A percentile compares a stretch with the other conserved stretches of the same genome.
Evolutionary conservation across 1,139 yeast genomes (phyloP).

Genomic region (Geotrichum reessii): DNA sequence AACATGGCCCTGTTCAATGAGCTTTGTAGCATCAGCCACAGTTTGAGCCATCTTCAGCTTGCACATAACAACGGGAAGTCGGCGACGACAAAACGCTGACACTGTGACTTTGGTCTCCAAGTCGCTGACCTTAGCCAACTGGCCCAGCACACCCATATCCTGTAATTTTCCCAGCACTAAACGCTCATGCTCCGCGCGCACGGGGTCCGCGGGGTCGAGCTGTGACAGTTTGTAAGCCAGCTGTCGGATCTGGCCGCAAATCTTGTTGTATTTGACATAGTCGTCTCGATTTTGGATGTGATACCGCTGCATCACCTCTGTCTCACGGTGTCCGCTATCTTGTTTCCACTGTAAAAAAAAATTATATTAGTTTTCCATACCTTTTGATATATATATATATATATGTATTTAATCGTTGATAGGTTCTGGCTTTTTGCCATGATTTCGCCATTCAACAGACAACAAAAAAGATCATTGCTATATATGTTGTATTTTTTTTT

Average conservation of each 20-base stretch:
- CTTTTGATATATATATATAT: neutral
- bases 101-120: slow-evolving; percentile 88
- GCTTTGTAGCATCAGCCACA: slow-evolving; percentile 80
- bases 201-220: slow-evolving; percentile 79
- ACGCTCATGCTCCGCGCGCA: slow-evolving; percentile 81
- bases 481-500: too few species aligned
- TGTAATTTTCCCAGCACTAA: slow-evolving; percentile 78
- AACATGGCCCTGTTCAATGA: slow-evolving; percentile 94
- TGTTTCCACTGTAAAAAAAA: slow-evolving; percentile 62
- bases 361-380: neutral
- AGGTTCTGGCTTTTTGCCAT: neutral
- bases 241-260: slow-evolving; percentile 86
- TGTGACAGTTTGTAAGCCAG: slow-evolving; percentile 80
- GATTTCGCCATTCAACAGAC: neutral
- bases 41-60: slow-evolving; percentile 91
- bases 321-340: slow-evolving; percentile 90
- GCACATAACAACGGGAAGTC: slow-evolving; percentile 94
- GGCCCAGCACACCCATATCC: slow-evolving; percentile 73
- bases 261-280: slow-evolving; percentile 84
- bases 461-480: too few species aligned
- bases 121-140: slow-evolving; percentile 78
- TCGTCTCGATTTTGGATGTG: slow-evolving; percentile 94
- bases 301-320: slow-evolving; percentile 90
- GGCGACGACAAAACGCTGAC: slow-evolving; percentile 82
- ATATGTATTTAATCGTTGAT: neutral